phyloP scores from a whole-genome alignment of 352 stramenopile genomes.

The Thraustochytrium sp. region DNA sequence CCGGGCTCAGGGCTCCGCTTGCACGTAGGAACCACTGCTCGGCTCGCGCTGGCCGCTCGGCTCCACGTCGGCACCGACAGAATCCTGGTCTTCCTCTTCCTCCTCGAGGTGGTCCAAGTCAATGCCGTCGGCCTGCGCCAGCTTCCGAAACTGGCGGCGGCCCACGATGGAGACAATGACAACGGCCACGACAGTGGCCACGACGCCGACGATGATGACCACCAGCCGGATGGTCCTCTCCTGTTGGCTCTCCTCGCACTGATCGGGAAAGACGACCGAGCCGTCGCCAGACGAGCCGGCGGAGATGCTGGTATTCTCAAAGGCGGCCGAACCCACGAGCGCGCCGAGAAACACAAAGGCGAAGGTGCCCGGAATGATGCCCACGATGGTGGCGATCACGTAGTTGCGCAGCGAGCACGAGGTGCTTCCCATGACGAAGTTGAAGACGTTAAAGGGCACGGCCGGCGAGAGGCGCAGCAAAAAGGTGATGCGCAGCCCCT shows the following conservation, averaged over 20 bases:
- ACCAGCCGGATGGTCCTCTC: background rate
- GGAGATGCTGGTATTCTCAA: background rate
- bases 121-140: background rate
- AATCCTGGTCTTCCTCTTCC: background rate
- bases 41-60: no score
- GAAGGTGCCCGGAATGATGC: background rate
- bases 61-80: no score
- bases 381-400: background rate
- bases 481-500: background rate
- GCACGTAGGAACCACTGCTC: no score
- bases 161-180: background rate
- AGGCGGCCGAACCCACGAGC: background rate
- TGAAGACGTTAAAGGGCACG: constrained; percentile 36
- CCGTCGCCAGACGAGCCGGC: background rate
- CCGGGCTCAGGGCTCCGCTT: no score
- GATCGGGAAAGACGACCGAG: background rate
- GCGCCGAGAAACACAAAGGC: constrained; percentile 2
- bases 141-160: background rate
- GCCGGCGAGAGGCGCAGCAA: constrained; percentile 1
- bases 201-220: constrained; percentile 45
- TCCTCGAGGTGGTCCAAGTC: background rate
- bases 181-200: background rate
- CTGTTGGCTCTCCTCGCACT: background rate
- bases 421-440: constrained; percentile 37
- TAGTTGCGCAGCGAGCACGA: constrained; percentile 16